Evolutionary conservation across 768 basidiomycete genomes (phyloP), one percentile per base, ranked within the genome.

Genomic region (Candolleomyces efflorescens): DNA sequence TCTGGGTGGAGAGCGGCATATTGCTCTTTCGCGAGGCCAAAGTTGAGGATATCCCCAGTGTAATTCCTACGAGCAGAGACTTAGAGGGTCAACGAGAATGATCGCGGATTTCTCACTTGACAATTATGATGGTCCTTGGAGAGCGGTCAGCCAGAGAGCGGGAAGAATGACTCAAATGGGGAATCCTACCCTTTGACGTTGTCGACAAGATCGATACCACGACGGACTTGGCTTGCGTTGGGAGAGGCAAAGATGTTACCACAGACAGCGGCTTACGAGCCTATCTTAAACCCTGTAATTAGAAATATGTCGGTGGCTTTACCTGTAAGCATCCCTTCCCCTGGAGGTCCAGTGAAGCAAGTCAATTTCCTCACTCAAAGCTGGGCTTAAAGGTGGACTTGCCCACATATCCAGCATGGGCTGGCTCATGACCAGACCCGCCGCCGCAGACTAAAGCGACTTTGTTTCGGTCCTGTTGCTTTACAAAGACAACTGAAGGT

Each of bases 201-300:
- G 64, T 82, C 81, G 10, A 90, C 80, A 43, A 92, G 75, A 58
- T 93, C 86, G 61, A 97, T 87, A 4, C 83, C 93, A 22, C 88
- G 80, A 51, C 84, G 79, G 52, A 98, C 89, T 71, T 97, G 95
- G 53, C 81, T 81, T 3, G 92, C 83, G 63, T 87, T 95, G 0
- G 95, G 95, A 17, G 90, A 92, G 2, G 95, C 94, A 67, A 97
- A 98, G 39, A 97, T 77, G 64, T 83, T 90, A 7, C 95, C 95
- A 62, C 87, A 92, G 7, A 96, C 89, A 32, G 94, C 92, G 26
- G 69, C 77, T 78, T 44, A 20, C 11, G 7, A 12, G 27, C 32
- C 17, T 15, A 5, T 23, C 12, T 37, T 49, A 45, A 45, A 20
- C 12, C 5, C 32, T 32, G 32, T 5, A 32, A 2, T 32, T 11